Conservation (phyloP, 2,329 filamentous ascomycete species). For the Aphanoascus verrucosus region DNA sequence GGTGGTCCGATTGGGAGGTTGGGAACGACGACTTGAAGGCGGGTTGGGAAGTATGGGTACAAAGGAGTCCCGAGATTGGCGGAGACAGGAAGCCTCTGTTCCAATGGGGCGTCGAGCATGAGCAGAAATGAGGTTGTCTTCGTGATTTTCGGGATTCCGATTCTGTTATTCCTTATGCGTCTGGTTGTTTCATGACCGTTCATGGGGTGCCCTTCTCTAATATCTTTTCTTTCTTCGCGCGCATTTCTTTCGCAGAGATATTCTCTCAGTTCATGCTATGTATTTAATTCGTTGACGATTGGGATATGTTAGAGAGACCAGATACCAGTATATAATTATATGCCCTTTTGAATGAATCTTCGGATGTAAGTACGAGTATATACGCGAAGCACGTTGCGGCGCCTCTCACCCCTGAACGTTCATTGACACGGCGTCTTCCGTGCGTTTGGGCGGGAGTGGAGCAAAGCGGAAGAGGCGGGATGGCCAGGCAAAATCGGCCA, state of each 20-base stretch:
- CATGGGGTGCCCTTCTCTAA: too few species aligned
- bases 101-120: conserved; percentile 57
- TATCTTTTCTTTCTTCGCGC: too few species aligned
- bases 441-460: background rate
- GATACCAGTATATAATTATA: conserved; percentile 3
- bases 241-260: background rate
- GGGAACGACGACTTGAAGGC: conserved; percentile 60
- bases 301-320: background rate
- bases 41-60: conserved; percentile 82
- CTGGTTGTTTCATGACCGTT: background rate
- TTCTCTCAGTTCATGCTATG: background rate
- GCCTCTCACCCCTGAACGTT: background rate
- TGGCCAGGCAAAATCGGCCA: background rate
- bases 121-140: conserved; percentile 9
- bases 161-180: background rate
- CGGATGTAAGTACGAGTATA: background rate
- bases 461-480: background rate
- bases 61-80: conserved; percentile 79
- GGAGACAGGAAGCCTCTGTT: conserved; percentile 68
- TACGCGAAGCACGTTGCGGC: background rate
- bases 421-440: too few species aligned
- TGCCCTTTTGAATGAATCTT: background rate
- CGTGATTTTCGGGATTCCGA: background rate
- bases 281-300: background rate
- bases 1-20: conserved; percentile 53